phyloP scores from a whole-genome alignment of 2,329 filamentous ascomycete species.

The Pseudogymnoascus sp. region DNA sequence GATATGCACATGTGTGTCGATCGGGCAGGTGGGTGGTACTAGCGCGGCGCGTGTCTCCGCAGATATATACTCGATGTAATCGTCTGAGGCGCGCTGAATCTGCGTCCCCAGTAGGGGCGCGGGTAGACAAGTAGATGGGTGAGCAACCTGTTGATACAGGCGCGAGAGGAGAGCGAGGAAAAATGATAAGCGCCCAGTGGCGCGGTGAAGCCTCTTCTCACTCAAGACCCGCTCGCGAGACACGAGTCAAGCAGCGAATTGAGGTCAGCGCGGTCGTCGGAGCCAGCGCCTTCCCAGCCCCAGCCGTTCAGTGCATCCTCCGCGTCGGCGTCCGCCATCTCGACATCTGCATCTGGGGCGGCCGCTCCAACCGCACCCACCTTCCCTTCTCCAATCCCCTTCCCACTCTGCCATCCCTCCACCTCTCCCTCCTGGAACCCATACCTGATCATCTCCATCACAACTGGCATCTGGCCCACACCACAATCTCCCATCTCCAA shows the following conservation, averaged over 20 bases:
- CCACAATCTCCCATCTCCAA: constrained; percentile 68
- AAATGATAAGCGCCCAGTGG: background rate
- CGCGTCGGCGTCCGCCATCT: constrained; percentile 43
- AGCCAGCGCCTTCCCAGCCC: constrained; percentile 55
- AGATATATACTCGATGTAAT: background rate
- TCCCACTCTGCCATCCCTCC: constrained; percentile 47
- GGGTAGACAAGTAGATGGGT: background rate
- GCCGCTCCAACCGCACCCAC: constrained; percentile 37
- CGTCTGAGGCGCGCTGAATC: background rate
- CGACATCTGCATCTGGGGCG: constrained; percentile 39
- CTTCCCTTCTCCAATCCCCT: constrained; percentile 20
- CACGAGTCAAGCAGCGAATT: constrained; percentile 42
- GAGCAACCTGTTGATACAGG: background rate
- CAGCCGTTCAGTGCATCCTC: constrained; percentile 37
- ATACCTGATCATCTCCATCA: constrained; percentile 62
- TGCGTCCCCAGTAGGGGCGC: background rate
- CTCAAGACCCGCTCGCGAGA: constrained; percentile 1
- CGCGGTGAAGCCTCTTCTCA: background rate
- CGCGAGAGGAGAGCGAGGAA: background rate
- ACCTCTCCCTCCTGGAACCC: constrained; percentile 70
- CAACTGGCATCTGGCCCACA: constrained; percentile 67
- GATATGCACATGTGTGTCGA: background rate
- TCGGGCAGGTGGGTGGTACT: background rate
- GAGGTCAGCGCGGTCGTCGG: constrained; percentile 43
- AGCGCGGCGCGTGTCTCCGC: background rate